Evolutionary conservation across 805 yeast genomes (phyloP).

Genomic region (Metschnikowia similis): DNA sequence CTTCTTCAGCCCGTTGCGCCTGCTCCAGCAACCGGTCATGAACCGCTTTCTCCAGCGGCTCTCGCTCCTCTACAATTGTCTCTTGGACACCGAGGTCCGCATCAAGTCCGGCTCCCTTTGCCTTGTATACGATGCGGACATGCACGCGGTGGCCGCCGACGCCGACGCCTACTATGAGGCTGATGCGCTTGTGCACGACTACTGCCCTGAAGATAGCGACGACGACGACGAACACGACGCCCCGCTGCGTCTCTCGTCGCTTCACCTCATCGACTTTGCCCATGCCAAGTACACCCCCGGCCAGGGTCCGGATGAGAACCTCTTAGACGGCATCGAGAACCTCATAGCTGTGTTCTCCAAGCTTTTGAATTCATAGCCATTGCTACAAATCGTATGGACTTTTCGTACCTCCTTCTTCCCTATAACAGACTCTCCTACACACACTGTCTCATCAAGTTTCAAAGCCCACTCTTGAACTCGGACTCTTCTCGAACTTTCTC

Average conservation of each 20-base stretch:
- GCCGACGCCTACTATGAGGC: conserved; percentile 11
- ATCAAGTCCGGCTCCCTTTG: conserved; percentile 70
- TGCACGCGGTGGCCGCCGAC: conserved; percentile 31
- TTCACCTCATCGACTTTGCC: conserved; percentile 84
- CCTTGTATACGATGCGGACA: conserved; percentile 73
- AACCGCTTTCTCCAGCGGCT: conserved; percentile 53
- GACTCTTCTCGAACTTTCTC: background rate
- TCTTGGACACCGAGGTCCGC: conserved; percentile 59
- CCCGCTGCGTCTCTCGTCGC: conserved; percentile 23
- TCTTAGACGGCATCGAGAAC: conserved; percentile 65
- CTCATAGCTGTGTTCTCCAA: conserved; percentile 44
- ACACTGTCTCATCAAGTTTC: too few species aligned
- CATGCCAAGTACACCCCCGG: conserved; percentile 68
- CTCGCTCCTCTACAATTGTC: conserved; percentile 60
- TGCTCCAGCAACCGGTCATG: conserved; percentile 29
- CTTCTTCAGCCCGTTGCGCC: conserved; percentile 38
- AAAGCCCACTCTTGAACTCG: too few species aligned
- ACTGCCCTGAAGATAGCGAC: conserved; percentile 24
- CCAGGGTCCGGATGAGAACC: conserved; percentile 66
- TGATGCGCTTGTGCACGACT: conserved; percentile 25
- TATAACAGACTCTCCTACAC: too few species aligned
- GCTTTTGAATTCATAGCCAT: background rate
- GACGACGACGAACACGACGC: conserved; percentile 19
- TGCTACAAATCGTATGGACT: background rate
- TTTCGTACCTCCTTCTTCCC: too few species aligned